Percentiles rank a stretch among this genome's conserved stretches.
Conservation (phyloP, 805 yeast genomes). For the Wickerhamomyces alni region DNA sequence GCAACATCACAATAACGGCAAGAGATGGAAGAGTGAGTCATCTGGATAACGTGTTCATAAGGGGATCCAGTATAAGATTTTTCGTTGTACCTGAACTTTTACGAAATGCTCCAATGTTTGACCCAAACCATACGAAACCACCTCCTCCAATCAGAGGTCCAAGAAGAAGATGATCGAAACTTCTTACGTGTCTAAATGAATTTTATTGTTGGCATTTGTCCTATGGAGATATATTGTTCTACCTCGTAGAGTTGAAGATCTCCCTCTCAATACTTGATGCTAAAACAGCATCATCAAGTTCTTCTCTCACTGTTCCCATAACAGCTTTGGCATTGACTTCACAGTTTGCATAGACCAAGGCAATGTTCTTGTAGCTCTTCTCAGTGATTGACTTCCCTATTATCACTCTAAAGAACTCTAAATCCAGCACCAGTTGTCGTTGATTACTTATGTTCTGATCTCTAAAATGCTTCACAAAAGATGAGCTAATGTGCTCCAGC, state of each 20-base stretch:
- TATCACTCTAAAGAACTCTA: slow-evolving; percentile 41
- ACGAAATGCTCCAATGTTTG: slow-evolving; percentile 84
- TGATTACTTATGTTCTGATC: slow-evolving; percentile 38
- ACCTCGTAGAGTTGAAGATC: slow-evolving; percentile 12
- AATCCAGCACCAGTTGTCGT: slow-evolving; percentile 46
- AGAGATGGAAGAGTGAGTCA: slow-evolving; percentile 70
- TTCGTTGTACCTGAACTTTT: slow-evolving; percentile 86
- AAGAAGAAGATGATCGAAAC: slow-evolving; percentile 23
- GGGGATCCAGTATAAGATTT: slow-evolving; percentile 87
- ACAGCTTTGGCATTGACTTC: slow-evolving; percentile 5
- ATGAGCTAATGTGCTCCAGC: slow-evolving; percentile 32
- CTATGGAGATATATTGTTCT: no score
- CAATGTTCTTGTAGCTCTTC: slow-evolving; percentile 11
- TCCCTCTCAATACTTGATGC: slow-evolving; percentile 18
- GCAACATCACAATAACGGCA: slow-evolving; percentile 75
- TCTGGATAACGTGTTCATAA: slow-evolving; percentile 78
- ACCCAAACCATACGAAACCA: slow-evolving; percentile 51
- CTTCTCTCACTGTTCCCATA: slow-evolving; percentile 7
- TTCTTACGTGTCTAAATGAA: no score
- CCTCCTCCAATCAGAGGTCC: slow-evolving; percentile 70
- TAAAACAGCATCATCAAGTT: slow-evolving; percentile 11
- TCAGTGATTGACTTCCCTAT: slow-evolving; percentile 16
- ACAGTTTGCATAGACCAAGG: slow-evolving; percentile 17
- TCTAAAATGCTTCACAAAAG: slow-evolving; percentile 32
- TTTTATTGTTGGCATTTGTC: not conserved